Evolutionary conservation across 2,329 filamentous ascomycete genomes (phyloP).

Genomic region (Amesomyces nigricolor): DNA sequence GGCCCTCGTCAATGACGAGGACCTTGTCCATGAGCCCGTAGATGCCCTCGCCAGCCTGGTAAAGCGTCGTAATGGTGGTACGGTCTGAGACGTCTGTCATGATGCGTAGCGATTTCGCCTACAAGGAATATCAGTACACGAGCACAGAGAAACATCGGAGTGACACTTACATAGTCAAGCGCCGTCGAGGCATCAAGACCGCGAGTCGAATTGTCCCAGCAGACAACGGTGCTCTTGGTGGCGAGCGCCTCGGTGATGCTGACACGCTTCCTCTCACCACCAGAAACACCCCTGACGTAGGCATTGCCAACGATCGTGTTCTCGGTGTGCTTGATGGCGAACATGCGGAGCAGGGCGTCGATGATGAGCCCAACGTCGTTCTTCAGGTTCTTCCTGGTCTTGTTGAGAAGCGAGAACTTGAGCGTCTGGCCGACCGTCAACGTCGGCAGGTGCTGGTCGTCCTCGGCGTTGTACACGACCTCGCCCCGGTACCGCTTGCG

Average conservation of each 20-base stretch:
- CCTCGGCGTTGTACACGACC: conserved; percentile 57
- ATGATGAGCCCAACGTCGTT: conserved; percentile 53
- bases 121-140: no score
- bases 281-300: conserved; percentile 55
- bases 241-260: conserved; percentile 62
- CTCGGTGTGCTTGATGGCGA: conserved; percentile 61
- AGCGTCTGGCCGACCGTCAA: conserved; percentile 63
- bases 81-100: conserved; percentile 59
- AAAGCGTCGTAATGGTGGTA: conserved; percentile 59
- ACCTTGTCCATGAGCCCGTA: conserved; percentile 65
- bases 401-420: conserved; percentile 59
- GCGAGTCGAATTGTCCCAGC: conserved; percentile 66
- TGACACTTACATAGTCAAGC: conserved; percentile 46
- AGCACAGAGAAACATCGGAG: no score
- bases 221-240: conserved; percentile 47
- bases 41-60: conserved; percentile 56
- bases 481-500: conserved; percentile 35
- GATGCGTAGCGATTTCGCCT: conserved; percentile 56
- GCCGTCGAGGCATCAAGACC: conserved; percentile 65
- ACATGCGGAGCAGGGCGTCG: conserved; percentile 59
- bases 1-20: conserved; percentile 60
- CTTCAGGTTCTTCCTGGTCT: conserved; percentile 57
- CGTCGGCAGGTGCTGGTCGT: conserved; percentile 63
- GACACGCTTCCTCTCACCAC: conserved; percentile 67
- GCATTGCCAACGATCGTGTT: conserved; percentile 65